Conservation (phyloP, 148 eudicot genomes). For the Vaccinium vitisidaea region DNA sequence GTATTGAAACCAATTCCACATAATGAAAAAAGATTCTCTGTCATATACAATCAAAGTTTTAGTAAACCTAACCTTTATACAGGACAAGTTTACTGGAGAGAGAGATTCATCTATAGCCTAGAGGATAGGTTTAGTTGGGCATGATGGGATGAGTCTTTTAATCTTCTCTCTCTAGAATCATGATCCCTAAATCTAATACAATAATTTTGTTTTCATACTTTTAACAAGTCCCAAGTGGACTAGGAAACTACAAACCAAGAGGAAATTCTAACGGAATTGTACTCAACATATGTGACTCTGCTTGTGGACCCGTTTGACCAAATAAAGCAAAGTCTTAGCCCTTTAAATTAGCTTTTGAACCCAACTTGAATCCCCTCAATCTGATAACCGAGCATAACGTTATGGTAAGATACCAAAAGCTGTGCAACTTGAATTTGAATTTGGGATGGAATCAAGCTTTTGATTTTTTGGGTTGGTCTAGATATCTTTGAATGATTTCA, state of each 20-base stretch:
- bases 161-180: too few relatives aligned
- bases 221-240: not conserved
- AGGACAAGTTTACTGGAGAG: too few relatives aligned
- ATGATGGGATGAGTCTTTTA: too few relatives aligned
- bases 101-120: too few relatives aligned
- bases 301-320: not conserved
- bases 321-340: not conserved
- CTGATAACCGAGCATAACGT: not conserved
- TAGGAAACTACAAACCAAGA: not conserved
- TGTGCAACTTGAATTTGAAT: not conserved
- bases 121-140: too few relatives aligned
- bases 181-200: too few relatives aligned
- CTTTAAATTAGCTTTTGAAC: not conserved
- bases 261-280: not conserved
- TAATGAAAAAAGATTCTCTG: too few relatives aligned
- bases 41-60: too few relatives aligned
- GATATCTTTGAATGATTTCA: not conserved
- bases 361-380: not conserved
- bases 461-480: not conserved
- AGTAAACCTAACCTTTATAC: too few relatives aligned
- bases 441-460: not conserved
- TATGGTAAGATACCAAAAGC: not conserved
- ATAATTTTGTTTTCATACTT: not conserved
- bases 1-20: too few relatives aligned
- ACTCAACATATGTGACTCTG: not conserved